Percentiles rank a stretch among this genome's conserved stretches.
Conservation (phyloP, 495 filamentous ascomycete genomes). For the Hyaloscypha bicolor region DNA sequence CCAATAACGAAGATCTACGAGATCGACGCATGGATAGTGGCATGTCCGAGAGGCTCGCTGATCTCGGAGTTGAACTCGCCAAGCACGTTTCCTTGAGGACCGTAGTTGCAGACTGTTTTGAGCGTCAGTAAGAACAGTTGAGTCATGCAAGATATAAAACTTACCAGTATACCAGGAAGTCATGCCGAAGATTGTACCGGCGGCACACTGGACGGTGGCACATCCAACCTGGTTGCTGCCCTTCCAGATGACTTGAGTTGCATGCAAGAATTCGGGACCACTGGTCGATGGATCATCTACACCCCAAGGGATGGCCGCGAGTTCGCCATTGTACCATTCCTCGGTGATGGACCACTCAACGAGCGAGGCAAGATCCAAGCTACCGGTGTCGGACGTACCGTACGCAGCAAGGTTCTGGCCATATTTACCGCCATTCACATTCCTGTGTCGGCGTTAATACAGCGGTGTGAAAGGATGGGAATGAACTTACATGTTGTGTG, state of each 20-base stretch:
- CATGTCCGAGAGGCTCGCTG: constrained; percentile 11
- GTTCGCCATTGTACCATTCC: constrained; percentile 83
- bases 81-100: constrained; percentile 44
- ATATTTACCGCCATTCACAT: constrained; percentile 55
- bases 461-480: not conserved
- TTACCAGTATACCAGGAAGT: constrained; percentile 69
- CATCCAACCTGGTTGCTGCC: constrained; percentile 73
- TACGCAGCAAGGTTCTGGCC: constrained; percentile 81
- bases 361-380: constrained; percentile 39
- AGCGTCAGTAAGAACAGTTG: not conserved
- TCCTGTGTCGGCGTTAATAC: constrained; percentile 22
- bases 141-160: constrained; percentile 41
- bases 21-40: constrained; percentile 16
- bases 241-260: constrained; percentile 91
- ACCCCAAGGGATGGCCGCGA: constrained; percentile 33
- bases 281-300: constrained; percentile 51
- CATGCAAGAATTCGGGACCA: constrained; percentile 82
- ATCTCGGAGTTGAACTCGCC: constrained; percentile 27
- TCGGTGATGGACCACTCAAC: constrained; percentile 69
- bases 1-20: constrained; percentile 6
- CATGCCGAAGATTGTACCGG: constrained; percentile 49
- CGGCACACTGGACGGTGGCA: constrained; percentile 54
- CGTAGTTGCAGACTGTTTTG: constrained; percentile 73
- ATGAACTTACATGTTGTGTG: constrained; percentile 72
- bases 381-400: constrained; percentile 32